Percentiles rank a stretch among this genome's conserved stretches.
These are phyloP conservation scores for Colletotrichum sp. DNA, from an alignment of 2,329 filamentous ascomycete genomes.

Conservation along the genomic window DNA sequence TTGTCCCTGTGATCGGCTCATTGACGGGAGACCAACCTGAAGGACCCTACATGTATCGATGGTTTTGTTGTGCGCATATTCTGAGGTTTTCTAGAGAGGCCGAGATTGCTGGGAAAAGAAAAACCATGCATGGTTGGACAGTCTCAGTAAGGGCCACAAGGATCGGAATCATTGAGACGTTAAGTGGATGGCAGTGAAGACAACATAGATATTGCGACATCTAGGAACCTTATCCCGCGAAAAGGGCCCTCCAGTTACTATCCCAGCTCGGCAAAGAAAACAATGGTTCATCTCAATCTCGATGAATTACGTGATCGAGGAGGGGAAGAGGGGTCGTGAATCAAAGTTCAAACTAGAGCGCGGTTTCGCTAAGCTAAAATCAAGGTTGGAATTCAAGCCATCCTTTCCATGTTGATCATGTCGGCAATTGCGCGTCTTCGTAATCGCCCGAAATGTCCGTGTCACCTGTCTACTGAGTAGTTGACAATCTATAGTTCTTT, in stretches of 20 bases:
- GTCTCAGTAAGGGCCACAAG: rapidly evolving
- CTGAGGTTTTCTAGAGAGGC: not conserved
- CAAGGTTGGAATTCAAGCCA: not conserved
- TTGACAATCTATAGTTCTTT: not conserved
- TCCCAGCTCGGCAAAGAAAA: not conserved
- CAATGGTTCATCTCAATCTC: not conserved
- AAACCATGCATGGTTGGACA: not conserved
- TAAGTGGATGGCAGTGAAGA: not conserved
- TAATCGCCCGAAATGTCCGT: not conserved
- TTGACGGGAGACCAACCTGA: rapidly evolving
- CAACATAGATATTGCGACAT: not conserved
- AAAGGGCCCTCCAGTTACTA: not conserved
- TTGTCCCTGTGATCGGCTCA: rapidly evolving
- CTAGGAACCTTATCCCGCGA: not conserved
- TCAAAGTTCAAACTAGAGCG: not conserved
- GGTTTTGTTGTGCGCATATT: rapidly evolving
- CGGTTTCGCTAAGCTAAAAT: not conserved
- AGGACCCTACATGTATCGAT: not conserved
- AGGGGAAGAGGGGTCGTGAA: not conserved
- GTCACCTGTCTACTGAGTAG: not conserved
- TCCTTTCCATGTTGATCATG: not conserved
- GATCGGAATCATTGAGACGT: not conserved
- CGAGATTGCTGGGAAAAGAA: not conserved
- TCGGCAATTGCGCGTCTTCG: not conserved
- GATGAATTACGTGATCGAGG: not conserved